Evolutionary conservation across 305 asterid genomes (phyloP), one percentile per base, ranked within the genome.

Genomic region (Solanum chacoense): DNA sequence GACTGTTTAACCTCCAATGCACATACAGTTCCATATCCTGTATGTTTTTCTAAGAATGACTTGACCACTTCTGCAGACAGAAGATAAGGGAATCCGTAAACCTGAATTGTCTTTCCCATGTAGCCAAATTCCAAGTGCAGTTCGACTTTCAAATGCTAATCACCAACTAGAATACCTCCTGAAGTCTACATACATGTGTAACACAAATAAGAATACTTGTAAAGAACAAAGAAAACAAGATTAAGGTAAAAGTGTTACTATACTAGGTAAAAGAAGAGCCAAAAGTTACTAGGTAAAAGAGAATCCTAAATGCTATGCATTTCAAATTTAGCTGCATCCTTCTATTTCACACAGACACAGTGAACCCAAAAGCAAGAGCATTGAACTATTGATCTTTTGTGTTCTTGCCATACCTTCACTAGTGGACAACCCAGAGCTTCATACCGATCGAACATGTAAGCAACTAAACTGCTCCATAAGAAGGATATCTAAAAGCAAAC

Each of bases 61-160:
- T 88, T 94, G 59, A 93, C 92, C 11, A 1, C 88, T 24, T 91
- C 92, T 10, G 95, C 98, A 36, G 90, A 69, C 76, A 92, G 67
- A 11, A 89, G 92, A 69, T 18, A 2, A 31, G 97, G 98, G 89
- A 95, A 96, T 32, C 98, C 95, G 24, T 11, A 92, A 18, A 94
- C 81, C 45, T 89, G 95, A 78, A 95, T 88, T 13, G 99, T 94
- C 90, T 91, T 95, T 75, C 93, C 95, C 97, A 95, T 95, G 59
- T 55, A 63, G 45, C 75, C 45, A 26, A 85, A 86, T 77, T 24
- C 31, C 24, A 91, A 79, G 91, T 93, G 90, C 86, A 75, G 65
- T 88, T 67, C 13, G 31, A 36, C 16, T 8, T n/a, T 28, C 34
- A 29, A 77, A 87, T 76, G 18, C 5, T 75, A n/a, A 34, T 22